Evolutionary conservation across 176 grass and related monocot species (phyloP), one percentile per base, ranked within the genome.

Genomic region (Oryza brachyantha): DNA sequence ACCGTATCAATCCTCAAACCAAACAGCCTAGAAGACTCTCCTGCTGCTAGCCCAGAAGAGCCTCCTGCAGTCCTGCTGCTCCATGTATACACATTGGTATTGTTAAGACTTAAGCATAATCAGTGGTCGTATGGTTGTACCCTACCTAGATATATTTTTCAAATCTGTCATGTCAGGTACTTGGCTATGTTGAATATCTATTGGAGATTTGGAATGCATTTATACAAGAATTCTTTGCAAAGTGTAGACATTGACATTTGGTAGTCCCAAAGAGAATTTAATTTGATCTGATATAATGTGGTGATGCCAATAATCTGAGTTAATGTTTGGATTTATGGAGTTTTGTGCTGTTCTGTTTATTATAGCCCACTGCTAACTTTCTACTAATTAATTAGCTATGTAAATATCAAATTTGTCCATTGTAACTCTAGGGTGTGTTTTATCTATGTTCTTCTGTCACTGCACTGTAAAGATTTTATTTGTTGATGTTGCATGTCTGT

Each of bases 381-480:
- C 8, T 32, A 32, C 4, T 32, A 32, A 13, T 34, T 66, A 1
- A 14, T 32, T 21, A 43, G 7, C 13, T 77, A 12, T n/a, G 41
- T 46, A 4, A 31, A 29, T 13, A 13, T 67, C 36, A 17, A 11
- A 24, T 11, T 60, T 76, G 36, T 50, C 45, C 1, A 2, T 27
- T 16, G 16, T 50, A 16, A 50, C 45, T 50, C 6, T 25, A 4
- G 11, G 46, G 43, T 68, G n/a, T 13, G 43, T 68, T 68, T 29
- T 79, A 57, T 79, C 12, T 79, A 1, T 55, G 76, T 39, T 79
- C 28, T 24, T 79, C 45, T 12, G 39, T 16, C 29, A 52, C 16
- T 64, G 9, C 16, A 21, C 1, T 37, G 14, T 13, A 29, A 82
- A 42, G 1, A 40, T 10, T 75, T 35, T 59, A 60, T 68, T 61